Evolutionary conservation across 768 basidiomycete species (phyloP), one percentile per base, ranked within the genome.

Genomic region (Pisolithus orientalis): DNA sequence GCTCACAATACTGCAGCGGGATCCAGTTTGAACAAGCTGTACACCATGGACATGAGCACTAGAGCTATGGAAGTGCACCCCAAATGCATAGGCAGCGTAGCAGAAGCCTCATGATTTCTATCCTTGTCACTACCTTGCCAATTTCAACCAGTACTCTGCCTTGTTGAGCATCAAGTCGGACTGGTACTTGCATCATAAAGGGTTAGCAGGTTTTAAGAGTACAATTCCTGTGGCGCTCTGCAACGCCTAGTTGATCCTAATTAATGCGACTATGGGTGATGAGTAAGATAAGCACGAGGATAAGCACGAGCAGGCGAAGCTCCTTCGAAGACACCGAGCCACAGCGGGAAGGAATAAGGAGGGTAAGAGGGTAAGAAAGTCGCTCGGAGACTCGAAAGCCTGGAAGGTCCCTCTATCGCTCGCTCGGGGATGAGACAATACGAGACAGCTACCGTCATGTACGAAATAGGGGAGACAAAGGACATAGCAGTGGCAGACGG

Each of bases 21-120:
- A 78, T 95, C 49, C 88, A 85, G 48, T 96, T 91, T 64, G 87
- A 95, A 68, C 90, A 93, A 69, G 84, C 79, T 21, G 86, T 80
- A 39, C 85, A 91, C 64, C 84, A 90, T 51, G 71, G 62, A 58
- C 84, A 88, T 73, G 67, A 56, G 48, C 63, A 76, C 68, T 68
- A 45, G 60, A 3, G 6, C 9, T 16, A 6, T 6, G 17, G n/a
- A 21, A 25, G 7, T 21, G n/a, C 17, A 21, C 6, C 21, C 21
- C 2, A 17, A 21, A 17, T 21, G 25, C 17, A 17, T 39, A 40
- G 39, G 46, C 51, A 44, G 42, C 28, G n/a, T 34, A 11, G 10
- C 32, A 11, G 32, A 34, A 34, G 11, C 10, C 10, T 34, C 32
- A 34, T 34, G 32, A 3, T 2, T 13, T 34, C 32, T 11, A 4